Evolutionary conservation across 2,329 filamentous ascomycete genomes (phyloP).

Genomic region (Phyllosticta citriasiana): DNA sequence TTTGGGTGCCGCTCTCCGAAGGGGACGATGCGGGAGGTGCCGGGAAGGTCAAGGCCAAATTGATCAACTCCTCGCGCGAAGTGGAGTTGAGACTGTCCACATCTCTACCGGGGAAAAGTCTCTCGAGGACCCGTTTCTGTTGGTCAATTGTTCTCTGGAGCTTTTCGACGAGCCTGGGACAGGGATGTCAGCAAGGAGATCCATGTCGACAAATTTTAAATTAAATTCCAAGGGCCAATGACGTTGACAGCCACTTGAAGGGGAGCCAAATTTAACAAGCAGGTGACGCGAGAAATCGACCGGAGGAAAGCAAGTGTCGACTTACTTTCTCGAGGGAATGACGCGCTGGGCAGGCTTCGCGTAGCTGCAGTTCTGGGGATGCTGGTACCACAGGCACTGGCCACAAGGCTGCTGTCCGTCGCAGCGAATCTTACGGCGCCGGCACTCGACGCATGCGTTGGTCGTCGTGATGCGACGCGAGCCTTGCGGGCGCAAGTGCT

Average conservation of each 20-base stretch:
- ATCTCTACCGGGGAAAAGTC: slow-evolving; percentile 33
- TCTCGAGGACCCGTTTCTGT: slow-evolving; percentile 33
- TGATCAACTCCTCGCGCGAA: slow-evolving; percentile 35
- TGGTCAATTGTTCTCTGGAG: slow-evolving; percentile 41
- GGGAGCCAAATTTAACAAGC: not conserved
- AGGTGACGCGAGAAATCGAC: not conserved
- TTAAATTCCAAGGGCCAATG: not conserved
- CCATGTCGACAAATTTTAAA: slow-evolving; percentile 17
- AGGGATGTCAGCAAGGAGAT: slow-evolving; percentile 49
- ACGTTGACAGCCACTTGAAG: not conserved
- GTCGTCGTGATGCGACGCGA: slow-evolving; percentile 38
- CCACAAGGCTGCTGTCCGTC: slow-evolving; percentile 74
- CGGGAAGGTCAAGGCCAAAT: slow-evolving; percentile 34
- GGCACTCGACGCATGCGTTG: slow-evolving; percentile 65
- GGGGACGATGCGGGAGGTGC: slow-evolving; percentile 15
- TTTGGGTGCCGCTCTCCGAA: slow-evolving; percentile 8
- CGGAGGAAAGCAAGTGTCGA: slow-evolving; percentile 9
- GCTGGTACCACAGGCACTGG: slow-evolving; percentile 72
- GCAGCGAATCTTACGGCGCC: slow-evolving; percentile 73
- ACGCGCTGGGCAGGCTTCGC: slow-evolving; percentile 69
- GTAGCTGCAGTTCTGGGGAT: slow-evolving; percentile 69
- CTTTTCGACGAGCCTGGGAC: slow-evolving; percentile 46
- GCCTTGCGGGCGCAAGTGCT: slow-evolving; percentile 24
- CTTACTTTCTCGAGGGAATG: slow-evolving; percentile 68
- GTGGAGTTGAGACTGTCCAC: slow-evolving; percentile 30